Percentiles rank a stretch among this genome's conserved stretches.
Evolutionary conservation across 352 stramenopile genomes (phyloP).

Genomic region (Phytopythium delawarense): DNA sequence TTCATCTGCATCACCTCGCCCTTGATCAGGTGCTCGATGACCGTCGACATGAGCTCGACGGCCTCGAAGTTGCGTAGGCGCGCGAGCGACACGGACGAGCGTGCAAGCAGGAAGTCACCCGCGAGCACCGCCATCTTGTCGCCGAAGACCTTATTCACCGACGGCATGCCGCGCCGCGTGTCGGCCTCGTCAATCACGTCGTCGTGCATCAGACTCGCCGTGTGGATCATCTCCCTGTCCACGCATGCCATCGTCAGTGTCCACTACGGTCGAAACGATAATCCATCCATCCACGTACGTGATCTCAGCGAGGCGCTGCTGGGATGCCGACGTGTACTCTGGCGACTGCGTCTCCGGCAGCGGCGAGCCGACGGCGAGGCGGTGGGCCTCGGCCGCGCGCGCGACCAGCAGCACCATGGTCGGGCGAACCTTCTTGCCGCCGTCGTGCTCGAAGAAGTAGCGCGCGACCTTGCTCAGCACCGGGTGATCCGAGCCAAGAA

Average conservation of each 20-base stretch:
- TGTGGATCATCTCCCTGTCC: conserved; percentile 98
- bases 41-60: conserved; percentile 97
- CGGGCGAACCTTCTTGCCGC: conserved; percentile 98
- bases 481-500: conserved; percentile 96
- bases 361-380: conserved; percentile 29
- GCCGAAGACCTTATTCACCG: conserved; percentile 97
- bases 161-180: conserved; percentile 90
- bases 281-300: conserved; percentile 40
- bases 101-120: conserved; percentile 96
- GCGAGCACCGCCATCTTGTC: conserved; percentile 98
- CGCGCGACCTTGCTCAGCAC: conserved; percentile 95
- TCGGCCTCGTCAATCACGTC: conserved; percentile 98
- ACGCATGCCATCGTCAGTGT: not conserved
- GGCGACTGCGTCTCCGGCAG: conserved; percentile 53
- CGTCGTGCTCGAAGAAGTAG: conserved; percentile 94
- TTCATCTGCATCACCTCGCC: conserved; percentile 99
- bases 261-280: too few species aligned
- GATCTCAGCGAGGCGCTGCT: conserved; percentile 83
- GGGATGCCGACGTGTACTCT: conserved; percentile 67
- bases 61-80: conserved; percentile 93
- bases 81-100: conserved; percentile 94
- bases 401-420: conserved; percentile 97
- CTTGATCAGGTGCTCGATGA: conserved; percentile 98
- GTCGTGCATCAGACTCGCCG: conserved; percentile 97
- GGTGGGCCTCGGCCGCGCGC: conserved; percentile 85